phyloP scores from a whole-genome alignment of 2,329 filamentous ascomycete species.

The Erysiphe pisi region DNA sequence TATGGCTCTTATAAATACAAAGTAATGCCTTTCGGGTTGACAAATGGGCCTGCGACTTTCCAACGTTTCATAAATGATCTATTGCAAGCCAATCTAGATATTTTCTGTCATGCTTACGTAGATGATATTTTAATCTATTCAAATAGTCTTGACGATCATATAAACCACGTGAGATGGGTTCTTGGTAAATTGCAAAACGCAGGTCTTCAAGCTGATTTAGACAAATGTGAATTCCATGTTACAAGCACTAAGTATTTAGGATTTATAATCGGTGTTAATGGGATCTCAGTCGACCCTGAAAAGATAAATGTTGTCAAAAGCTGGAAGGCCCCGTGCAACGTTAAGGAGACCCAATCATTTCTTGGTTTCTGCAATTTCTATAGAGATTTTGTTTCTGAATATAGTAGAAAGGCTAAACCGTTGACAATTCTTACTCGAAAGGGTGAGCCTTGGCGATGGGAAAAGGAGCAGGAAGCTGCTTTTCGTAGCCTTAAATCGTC shows the following conservation, averaged over 20 bases:
- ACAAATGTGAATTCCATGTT: not conserved
- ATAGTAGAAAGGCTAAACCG: not conserved
- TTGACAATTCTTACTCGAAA: not conserved
- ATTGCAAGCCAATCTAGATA: not conserved
- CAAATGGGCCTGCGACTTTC: not conserved
- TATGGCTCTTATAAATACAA: slow-evolving; percentile 22
- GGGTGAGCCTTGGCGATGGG: not conserved
- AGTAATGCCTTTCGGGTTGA: not conserved
- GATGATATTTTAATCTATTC: too few species aligned
- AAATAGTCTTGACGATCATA: too few species aligned
- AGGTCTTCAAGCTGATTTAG: not conserved
- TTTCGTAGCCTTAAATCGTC: not conserved
- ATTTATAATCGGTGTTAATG: not conserved
- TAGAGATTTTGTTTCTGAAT: not conserved
- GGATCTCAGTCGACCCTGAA: not conserved
- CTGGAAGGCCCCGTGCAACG: not conserved
- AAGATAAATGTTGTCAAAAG: not conserved
- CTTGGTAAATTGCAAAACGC: not conserved
- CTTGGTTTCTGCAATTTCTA: not conserved
- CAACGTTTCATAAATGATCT: not conserved
- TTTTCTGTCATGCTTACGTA: too few species aligned
- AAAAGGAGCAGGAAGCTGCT: not conserved
- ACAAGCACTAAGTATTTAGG: not conserved
- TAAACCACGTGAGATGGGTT: not conserved
- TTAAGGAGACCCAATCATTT: not conserved